Base-by-base conservation (phyloP, 139 green algal genomes). In the Nannochloris sp. region DNA sequence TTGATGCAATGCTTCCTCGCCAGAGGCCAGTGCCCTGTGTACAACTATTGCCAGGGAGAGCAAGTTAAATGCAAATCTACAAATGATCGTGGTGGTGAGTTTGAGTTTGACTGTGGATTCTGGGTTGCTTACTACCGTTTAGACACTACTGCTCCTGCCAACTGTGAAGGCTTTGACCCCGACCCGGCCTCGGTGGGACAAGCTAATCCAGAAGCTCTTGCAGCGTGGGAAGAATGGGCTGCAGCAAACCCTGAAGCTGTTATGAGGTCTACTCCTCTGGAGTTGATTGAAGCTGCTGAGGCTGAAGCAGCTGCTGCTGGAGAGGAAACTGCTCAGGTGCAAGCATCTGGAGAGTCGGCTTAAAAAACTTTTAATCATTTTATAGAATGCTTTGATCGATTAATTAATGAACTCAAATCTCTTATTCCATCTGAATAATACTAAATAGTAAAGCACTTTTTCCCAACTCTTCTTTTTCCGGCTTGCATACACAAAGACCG, bases 111-210 rank as follows among this genome's bases (percentile, higher is more conserved):
- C 47, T 81, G 75, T 66, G 77, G 77, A 29, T 44, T 39, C 51
- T 84, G 75, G 77, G 23, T 61, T 31, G 77, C 74, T 8, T 84
- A 76, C 61, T 83, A 72, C 59, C 65, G 71, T 15, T 56, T 78
- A 33, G 71, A 78, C 58, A 73, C 12, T 37, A 27, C 37, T 55
- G 24, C 36, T 29, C 31, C 13, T 19, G 13, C 24, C 10, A 53
- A 14, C 59, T 65, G 59, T 39, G 34, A 15, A 37, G 59, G 12
- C 0, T 65, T 27, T 12, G 12, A 19, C 12, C 9, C 39, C 14
- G 59, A 53, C 37, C 9, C 59, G 24, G 25, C 25, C 7, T 13
- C 25, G 29, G 59, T 25, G 23, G 33, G 24, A 4, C 24, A 30
- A 24, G 12, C 19, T 0, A 25, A 46, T 7, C 6, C 25, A 23